A percentile compares a stretch with the other conserved stretches of the same genome.
Conservation (phyloP, 148 eudicot genomes). For the Vaccinium corymbosum region DNA sequence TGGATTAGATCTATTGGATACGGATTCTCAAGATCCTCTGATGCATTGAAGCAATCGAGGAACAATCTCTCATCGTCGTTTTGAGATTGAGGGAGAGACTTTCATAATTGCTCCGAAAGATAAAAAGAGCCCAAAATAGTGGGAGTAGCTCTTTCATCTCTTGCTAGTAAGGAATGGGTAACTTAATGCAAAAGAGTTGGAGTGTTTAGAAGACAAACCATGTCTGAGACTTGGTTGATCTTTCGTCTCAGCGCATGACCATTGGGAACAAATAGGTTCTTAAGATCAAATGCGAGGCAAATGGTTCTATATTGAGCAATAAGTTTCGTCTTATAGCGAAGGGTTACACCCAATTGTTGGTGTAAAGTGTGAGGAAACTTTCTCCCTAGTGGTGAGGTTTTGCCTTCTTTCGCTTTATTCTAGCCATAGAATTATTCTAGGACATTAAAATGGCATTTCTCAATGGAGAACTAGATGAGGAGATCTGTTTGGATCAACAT, state of each 20-base stretch:
- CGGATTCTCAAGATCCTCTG: background rate
- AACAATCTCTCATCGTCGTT: background rate
- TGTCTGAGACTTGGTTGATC: no score
- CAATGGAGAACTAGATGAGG: no score
- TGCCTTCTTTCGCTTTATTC: background rate
- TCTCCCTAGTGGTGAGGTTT: background rate
- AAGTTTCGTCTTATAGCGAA: background rate
- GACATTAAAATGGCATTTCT: no score
- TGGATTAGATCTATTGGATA: background rate
- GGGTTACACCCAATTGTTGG: background rate
- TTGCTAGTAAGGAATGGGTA: background rate
- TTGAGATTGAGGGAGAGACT: no score
- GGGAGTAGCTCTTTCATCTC: background rate
- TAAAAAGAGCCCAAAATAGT: no score
- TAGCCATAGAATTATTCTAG: background rate
- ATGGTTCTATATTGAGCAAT: background rate
- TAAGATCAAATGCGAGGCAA: background rate
- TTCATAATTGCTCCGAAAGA: no score
- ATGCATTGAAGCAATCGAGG: background rate
- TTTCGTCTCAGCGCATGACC: no score
- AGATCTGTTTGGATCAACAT: background rate
- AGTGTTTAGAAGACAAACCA: no score
- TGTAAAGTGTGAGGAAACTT: slow-evolving; percentile 3
- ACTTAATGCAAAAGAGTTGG: background rate
- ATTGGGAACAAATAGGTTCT: slow-evolving; percentile 1